A percentile compares a stretch with the other conserved stretches of the same genome.
These are phyloP conservation scores for Pichia sp. DNA, from an alignment of 1,139 yeast species.

Conservation along the genomic window DNA sequence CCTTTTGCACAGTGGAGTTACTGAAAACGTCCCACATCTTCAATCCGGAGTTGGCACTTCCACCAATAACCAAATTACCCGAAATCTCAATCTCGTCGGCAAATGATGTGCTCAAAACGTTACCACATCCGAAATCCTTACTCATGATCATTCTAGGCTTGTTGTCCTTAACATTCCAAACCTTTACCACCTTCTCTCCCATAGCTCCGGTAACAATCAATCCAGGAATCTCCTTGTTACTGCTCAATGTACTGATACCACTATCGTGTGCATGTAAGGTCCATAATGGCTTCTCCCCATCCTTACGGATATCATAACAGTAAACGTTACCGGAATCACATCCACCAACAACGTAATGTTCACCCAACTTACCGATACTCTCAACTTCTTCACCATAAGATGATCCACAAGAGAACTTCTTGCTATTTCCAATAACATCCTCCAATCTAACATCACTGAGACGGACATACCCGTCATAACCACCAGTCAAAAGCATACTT, in stretches of 20 bases:
- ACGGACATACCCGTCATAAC: slow-evolving; percentile 79
- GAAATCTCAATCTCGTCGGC: slow-evolving; percentile 86
- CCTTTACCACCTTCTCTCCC: slow-evolving; percentile 80
- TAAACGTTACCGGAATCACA: slow-evolving; percentile 89
- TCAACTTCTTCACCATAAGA: slow-evolving; percentile 74
- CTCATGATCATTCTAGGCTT: slow-evolving; percentile 83
- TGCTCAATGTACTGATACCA: slow-evolving; percentile 77
- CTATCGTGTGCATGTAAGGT: slow-evolving; percentile 96
- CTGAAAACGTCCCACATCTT: slow-evolving; percentile 92
- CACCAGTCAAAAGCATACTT: slow-evolving; percentile 83
- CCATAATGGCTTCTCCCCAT: slow-evolving; percentile 64
- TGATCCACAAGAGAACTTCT: slow-evolving; percentile 52
- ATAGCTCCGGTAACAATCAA: slow-evolving; percentile 81
- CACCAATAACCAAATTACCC: slow-evolving; percentile 82
- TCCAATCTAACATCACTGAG: slow-evolving; percentile 78
- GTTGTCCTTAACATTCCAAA: slow-evolving; percentile 63
- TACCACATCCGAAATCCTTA: slow-evolving; percentile 93
- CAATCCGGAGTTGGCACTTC: slow-evolving; percentile 56
- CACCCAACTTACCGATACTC: slow-evolving; percentile 62
- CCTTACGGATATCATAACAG: slow-evolving; percentile 71
- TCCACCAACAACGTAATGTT: slow-evolving; percentile 74
- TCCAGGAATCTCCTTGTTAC: slow-evolving; percentile 63
- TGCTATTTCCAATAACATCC: slow-evolving; percentile 52
- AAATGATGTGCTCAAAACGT: slow-evolving; percentile 75
- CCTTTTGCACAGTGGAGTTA: slow-evolving; percentile 67